Base-by-base conservation (phyloP, 257 asterid genomes). In the Rubia yunnanensis region DNA sequence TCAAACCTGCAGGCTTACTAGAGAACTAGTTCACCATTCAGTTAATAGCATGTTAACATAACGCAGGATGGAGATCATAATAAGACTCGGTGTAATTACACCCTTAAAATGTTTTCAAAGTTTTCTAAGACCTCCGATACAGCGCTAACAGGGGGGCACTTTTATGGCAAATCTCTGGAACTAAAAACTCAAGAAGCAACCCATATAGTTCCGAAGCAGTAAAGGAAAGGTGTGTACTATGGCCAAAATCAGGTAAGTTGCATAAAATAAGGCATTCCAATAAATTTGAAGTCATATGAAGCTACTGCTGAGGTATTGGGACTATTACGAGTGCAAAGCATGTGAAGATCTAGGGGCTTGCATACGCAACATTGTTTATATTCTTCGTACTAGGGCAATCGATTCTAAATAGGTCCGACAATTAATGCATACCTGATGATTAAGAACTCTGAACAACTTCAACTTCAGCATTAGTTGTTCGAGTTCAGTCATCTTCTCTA, bases 401-500 rank as follows among this genome's bases (percentile, higher is more conserved):
- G 41, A 68, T 18, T 44, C n/a, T 27, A 54, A 17, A 24, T 6
- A 41, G 34, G n/a, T 5, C 15, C 26, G 14, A 23, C 24, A 13
- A 18, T 17, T 10, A 52, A 64, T 68, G 30, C 53, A 70, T 76
- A 87, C 98, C 86, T 92, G 94, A 64, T 81, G 79, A 64, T 82
- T 79, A 78, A 92, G 67, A 80, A 89, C 79, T 31, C 88, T 69
- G 70, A 66, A 76, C 60, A 92, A 84, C 75, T 78, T 87, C 81
- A 78, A 65, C 76, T 79, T 84, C 82, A 87, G 77, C 77, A 75
- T 81, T 73, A 85, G 68, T 77, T 79, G 88, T 79, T 81, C 89
- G 73, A 92, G 86, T 39, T 73, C 79, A 70, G 70, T 79, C 79
- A 88, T 80, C 74, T 80, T 87, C 80, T 79, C 72, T 62, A 79